A percentile compares a stretch with the other conserved stretches of the same genome.
phyloP scores from a whole-genome alignment of 805 yeast genomes.

The Wickerhamomyces pijperi region DNA sequence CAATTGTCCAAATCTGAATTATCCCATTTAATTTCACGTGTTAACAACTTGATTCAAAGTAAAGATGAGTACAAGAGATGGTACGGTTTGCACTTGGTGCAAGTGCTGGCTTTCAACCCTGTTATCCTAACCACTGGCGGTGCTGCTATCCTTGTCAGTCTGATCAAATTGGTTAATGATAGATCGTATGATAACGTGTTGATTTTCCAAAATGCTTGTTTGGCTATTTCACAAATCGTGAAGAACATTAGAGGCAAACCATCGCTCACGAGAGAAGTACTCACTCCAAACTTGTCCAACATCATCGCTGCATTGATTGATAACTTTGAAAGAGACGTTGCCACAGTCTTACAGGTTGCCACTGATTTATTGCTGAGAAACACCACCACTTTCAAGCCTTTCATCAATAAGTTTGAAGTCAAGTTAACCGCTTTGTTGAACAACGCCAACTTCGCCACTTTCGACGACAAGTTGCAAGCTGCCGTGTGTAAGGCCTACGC shows the following conservation, averaged over 20 bases:
- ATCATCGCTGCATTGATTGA: conserved; percentile 46
- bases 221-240: conserved; percentile 20
- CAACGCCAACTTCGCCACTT: conserved; percentile 23
- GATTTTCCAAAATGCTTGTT: conserved; percentile 21
- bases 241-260: conserved; percentile 64
- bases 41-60: conserved; percentile 20
- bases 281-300: conserved; percentile 67
- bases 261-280: conserved; percentile 68
- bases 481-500: conserved; percentile 41
- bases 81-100: conserved; percentile 24
- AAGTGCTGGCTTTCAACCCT: conserved; percentile 15
- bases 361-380: conserved; percentile 39
- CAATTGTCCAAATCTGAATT: conserved; percentile 38
- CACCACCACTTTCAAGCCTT: conserved; percentile 76
- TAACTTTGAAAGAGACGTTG: conserved; percentile 24
- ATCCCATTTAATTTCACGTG: conserved; percentile 33
- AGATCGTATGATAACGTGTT: conserved; percentile 19
- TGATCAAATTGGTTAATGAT: conserved; percentile 25
- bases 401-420: conserved; percentile 47
- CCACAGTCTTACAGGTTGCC: conserved; percentile 27
- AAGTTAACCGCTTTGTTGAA: conserved; percentile 27
- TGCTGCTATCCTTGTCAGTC: conserved; percentile 22
- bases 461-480: conserved; percentile 28
- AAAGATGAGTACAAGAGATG: conserved; percentile 23
- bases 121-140: conserved; percentile 26